Percentiles rank a stretch among this genome's conserved stretches.
Evolutionary conservation across 345 rosid genomes (phyloP).

Genomic region (Euphorbia pulcherrima): DNA sequence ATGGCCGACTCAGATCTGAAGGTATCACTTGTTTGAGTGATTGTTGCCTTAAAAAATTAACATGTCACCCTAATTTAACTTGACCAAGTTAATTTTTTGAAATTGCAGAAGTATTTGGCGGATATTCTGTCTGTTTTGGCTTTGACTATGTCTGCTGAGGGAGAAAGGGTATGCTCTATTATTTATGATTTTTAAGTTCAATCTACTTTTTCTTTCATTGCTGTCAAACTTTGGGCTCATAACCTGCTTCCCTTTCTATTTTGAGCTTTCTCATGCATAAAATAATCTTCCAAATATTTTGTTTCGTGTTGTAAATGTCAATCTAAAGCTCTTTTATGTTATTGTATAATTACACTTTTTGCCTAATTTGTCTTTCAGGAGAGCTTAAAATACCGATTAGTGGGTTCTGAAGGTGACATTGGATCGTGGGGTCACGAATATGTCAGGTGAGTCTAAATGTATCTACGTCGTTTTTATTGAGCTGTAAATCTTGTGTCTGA

Average conservation of each 20-base stretch:
- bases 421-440: slow-evolving; percentile 99
- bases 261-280: background rate
- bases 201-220: background rate
- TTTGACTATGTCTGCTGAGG: slow-evolving; percentile 93
- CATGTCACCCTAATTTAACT: background rate
- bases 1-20: slow-evolving; percentile 70
- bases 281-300: background rate
- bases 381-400: slow-evolving; percentile 77
- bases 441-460: slow-evolving; percentile 51
- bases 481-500: background rate
- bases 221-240: background rate
- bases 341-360: background rate
- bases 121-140: slow-evolving; percentile 93
- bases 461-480: background rate
- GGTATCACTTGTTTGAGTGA: slow-evolving; percentile 32
- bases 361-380: slow-evolving; percentile 47
- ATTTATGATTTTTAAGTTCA: slow-evolving; percentile 6
- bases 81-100: slow-evolving; percentile 11
- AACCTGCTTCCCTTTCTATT: background rate
- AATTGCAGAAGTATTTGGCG: slow-evolving; percentile 70
- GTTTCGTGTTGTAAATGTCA: background rate
- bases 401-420: slow-evolving; percentile 86
- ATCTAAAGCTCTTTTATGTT: background rate
- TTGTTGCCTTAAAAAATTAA: background rate
- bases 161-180: slow-evolving; percentile 68